Evolutionary conservation across 345 rosid species (phyloP), one percentile per base, ranked within the genome.

Genomic region (Pistacia vera): DNA sequence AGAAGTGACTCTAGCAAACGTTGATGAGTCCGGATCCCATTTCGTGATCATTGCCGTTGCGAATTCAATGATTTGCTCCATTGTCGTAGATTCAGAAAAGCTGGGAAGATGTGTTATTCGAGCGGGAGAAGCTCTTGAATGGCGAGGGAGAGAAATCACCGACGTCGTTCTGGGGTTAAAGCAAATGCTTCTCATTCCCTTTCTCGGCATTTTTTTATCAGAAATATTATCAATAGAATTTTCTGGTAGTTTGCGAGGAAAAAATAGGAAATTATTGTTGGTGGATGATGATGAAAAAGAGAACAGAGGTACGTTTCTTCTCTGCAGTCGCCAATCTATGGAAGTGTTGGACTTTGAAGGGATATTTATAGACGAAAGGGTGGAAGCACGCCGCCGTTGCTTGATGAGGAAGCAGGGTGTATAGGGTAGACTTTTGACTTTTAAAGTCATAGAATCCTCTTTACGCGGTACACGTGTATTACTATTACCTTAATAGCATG

Each of bases 21-120:
- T 77, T 0, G 90, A 81, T 0, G 86, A 70, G 61, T 86, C 87
- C 0, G 89, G 87, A 54, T 81, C 60, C 93, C 93, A 90, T 70
- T 85, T 90, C 81, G 41, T 79, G 78, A 88, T 83, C 28, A 90
- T 75, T 2, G 75, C 74, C 1, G 83, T 82, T 0, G 91, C 91
- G 0, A 83, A 46, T 8, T 86, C 88, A 11, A 90, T 85, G 46
- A 67, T 70, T 52, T 75, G 83, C 25, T 85, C 85, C 16, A 73
- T 51, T 41, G 46, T 6, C 8, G 46, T 41, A 33, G 81, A 81
- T 0, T 73, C 82, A 10, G 81, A 74, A 30, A 76, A 66, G 11
- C 84, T 74, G 1, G 78, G 77, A 8, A 67, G 85, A 2, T 83
- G 74, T 9, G 80, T 54, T 30, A 52, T n/a, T 51, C 55, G 3